A percentile compares a stretch with the other conserved stretches of the same genome.
These are phyloP conservation scores for Alternaria arbusti DNA, from an alignment of 2,329 filamentous ascomycete genomes.

Conservation along the genomic window DNA sequence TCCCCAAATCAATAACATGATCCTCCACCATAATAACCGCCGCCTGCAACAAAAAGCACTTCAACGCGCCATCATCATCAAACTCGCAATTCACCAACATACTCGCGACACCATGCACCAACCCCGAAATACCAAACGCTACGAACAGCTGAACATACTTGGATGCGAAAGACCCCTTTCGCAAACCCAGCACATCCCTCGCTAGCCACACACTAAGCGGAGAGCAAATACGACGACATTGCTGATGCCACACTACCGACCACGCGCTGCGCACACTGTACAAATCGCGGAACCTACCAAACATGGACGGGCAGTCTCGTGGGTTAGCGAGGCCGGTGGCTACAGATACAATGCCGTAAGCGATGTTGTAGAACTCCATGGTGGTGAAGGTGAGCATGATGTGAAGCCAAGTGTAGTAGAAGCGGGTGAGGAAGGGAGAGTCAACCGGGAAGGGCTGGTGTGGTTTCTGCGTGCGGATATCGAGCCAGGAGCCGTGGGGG, in stretches of 20 bases:
- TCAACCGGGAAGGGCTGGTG: background rate
- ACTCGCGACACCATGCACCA: slow-evolving; percentile 25
- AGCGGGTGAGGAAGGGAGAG: slow-evolving; percentile 15
- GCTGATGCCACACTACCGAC: slow-evolving; percentile 38
- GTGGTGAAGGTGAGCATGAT: slow-evolving; percentile 25
- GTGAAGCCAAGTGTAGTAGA: slow-evolving; percentile 25
- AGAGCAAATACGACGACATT: slow-evolving; percentile 27
- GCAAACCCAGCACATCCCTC: slow-evolving; percentile 25
- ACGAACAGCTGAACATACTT: slow-evolving; percentile 40
- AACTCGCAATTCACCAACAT: slow-evolving; percentile 21
- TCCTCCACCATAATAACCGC: slow-evolving; percentile 38
- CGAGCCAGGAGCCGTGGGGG: slow-evolving; percentile 30
- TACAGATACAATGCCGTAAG: slow-evolving; percentile 23
- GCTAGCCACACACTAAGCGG: slow-evolving; percentile 23
- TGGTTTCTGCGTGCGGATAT: slow-evolving; percentile 14
- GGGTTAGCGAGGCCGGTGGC: slow-evolving; percentile 22
- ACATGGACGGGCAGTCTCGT: slow-evolving; percentile 35
- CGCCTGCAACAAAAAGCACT: slow-evolving; percentile 32
- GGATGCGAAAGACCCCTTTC: slow-evolving; percentile 34
- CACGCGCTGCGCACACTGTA: slow-evolving; percentile 30
- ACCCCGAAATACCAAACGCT: slow-evolving; percentile 25
- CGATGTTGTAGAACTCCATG: slow-evolving; percentile 21
- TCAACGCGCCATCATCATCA: slow-evolving; percentile 22
- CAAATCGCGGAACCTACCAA: slow-evolving; percentile 24
- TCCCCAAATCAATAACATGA: slow-evolving; percentile 33